Conservation (phyloP, 345 rosid species). For the Punica granatum region DNA sequence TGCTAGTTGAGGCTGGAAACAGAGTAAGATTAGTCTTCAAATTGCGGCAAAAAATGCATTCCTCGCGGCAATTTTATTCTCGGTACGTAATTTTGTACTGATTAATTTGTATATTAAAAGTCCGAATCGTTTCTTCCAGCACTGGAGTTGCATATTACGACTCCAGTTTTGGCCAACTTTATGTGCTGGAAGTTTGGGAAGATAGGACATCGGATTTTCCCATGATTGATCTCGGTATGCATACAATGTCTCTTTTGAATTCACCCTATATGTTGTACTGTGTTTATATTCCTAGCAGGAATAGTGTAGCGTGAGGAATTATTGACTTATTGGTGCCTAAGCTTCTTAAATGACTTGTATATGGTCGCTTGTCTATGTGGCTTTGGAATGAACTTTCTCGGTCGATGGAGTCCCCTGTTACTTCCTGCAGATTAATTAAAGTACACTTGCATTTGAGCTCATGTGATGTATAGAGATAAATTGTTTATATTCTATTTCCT, state of each 20-base stretch:
- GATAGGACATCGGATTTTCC: constrained; percentile 68
- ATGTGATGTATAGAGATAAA: neutral
- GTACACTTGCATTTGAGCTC: neutral
- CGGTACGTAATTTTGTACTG: neutral
- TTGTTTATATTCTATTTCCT: neutral
- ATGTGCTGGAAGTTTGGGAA: constrained; percentile 93
- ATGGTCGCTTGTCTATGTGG: neutral
- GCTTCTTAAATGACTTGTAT: neutral
- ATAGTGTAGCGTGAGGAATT: neutral
- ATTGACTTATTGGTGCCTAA: neutral
- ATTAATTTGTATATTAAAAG: neutral
- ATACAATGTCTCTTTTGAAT: neutral
- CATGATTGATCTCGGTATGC: constrained; percentile 45
- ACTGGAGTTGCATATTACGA: constrained; percentile 90
- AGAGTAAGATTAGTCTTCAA: neutral
- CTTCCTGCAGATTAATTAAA: neutral
- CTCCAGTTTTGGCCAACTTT: constrained; percentile 68
- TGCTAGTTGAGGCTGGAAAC: neutral
- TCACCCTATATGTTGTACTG: neutral
- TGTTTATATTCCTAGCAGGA: too few species aligned
- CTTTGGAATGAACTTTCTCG: neutral
- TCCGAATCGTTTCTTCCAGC: constrained; percentile 23
- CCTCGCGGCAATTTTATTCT: neutral
- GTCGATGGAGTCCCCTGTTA: neutral
- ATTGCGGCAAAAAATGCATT: neutral